Evolutionary conservation across 257 asterid genomes (phyloP).

Genomic region (Solanum peruvianum): DNA sequence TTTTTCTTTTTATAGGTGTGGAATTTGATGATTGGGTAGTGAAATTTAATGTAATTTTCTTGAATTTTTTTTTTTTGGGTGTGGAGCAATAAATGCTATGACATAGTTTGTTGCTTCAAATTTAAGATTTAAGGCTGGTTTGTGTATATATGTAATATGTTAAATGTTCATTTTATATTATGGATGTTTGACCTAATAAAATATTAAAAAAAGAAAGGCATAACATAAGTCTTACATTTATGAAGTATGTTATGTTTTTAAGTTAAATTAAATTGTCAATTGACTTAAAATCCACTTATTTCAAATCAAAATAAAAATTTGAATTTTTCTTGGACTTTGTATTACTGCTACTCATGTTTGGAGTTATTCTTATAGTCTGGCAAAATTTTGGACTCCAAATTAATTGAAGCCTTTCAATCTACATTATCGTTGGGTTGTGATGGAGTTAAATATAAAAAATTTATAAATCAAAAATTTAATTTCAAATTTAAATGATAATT

Average conservation of each 20-base stretch:
- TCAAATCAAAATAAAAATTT: no score
- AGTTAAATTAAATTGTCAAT: neutral
- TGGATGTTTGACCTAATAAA: neutral
- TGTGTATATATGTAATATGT: neutral
- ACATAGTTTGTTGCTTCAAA: neutral
- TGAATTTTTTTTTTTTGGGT: neutral
- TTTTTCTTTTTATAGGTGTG: neutral
- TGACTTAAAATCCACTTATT: neutral
- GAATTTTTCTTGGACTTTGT: neutral
- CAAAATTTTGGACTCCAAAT: neutral
- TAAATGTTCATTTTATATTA: neutral
- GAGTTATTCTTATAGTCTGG: neutral
- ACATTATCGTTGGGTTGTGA: neutral
- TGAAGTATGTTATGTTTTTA: neutral
- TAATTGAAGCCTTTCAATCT: neutral
- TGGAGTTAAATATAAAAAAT: neutral
- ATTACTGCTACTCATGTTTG: neutral
- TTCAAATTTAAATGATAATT: no score
- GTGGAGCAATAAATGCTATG: neutral
- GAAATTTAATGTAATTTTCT: neutral
- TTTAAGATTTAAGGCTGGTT: neutral
- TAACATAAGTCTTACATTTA: neutral
- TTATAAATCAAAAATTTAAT: no score
- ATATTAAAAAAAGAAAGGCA: no score
- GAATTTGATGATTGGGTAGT: neutral